Base-by-base conservation (phyloP, 305 asterid species). In the Fraxinus velutina region DNA sequence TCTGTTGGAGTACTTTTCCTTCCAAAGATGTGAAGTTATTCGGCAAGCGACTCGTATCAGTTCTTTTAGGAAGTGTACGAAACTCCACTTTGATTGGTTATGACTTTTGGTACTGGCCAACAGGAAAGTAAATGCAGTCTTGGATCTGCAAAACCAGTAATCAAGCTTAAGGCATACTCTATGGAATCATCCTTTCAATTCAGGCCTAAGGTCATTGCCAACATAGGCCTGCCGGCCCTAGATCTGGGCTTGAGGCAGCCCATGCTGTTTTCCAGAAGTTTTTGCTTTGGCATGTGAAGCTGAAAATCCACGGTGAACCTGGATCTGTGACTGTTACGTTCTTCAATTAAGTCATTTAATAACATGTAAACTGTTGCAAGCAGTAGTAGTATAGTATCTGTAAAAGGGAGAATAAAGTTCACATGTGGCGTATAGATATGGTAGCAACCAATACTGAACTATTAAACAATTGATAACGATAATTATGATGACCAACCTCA, bases 111-210 rank as follows among this genome's bases (percentile, higher is more conserved):
- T 80, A 81, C 80, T 91, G 89, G 86, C 85, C 79, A 82, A 83
- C 93, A 91, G 98, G 97, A 82, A 80, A 85, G 88, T 85, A 89
- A 85, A 87, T 93, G 95, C 85, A 78, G 80, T 77, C 89, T 94
- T 86, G 89, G 88, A 79, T 88, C 87, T 87, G 85, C 90, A 78
- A 88, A 82, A 85, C 89, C 88, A 80, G 82, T 84, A 84, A 85
- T 88, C 83, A 91, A 87, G 90, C 84, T 85, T 86, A 86, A 80
- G 89, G 81, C 68, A 83, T 82, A 80, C 81, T 78, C 86, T 34
- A 55, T 39, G 57, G 90, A 83, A 84, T 86, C 88, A 79, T 85
- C 88, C 78, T 74, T 85, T 71, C 82, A 30, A 76, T 82, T 87
- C 89, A 86, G 85, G 76, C 86, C 85, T 32, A 85, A 77, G 85